Base-by-base conservation (phyloP, 345 rosid species). In the Salix exigua region DNA sequence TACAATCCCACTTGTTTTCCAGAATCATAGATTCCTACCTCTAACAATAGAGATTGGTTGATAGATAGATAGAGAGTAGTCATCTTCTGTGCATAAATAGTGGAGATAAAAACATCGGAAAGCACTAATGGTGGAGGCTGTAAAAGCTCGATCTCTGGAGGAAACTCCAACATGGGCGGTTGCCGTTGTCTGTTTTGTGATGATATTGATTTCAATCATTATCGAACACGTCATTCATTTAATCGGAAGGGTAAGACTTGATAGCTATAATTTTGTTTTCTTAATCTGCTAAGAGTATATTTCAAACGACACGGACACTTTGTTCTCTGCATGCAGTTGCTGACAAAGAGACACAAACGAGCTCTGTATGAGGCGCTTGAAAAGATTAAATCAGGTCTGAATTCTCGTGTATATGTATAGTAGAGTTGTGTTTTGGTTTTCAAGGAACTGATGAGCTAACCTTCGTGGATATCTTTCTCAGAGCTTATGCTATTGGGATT, bases 121-220 rank as follows among this genome's bases (percentile, higher is more conserved):
- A 13, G 51, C 19, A 46, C 6, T 46, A 46, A 46, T 46, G 51
- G 51, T 16, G 51, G 51, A 16, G 51, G 2, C 2, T 3, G 21
- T 10, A 38, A 73, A 82, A 77, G 91, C 85, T 63, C 81, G 93
- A 35, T 65, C 91, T 46, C 38, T 95, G 70, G 90, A 88, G 75
- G 71, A 88, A 40, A 95, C 99, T 2, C 88, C 99, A 42, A 95
- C 99, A 11, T 95, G 99, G 99, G 94, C 97, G 28, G 88, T 95
- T 73, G 97, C 99, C 37, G 87, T 81, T 65, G 97, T 95, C 44
- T 91, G 91, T 81, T 86, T 91, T 75, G 92, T 84, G 70, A 65
- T 95, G 80, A 73, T 95, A 73, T 83, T 79, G 61, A 82, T 93
- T 66, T 95, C 99, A 40, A 87, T 95, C 75, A 18, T 87, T 82